These are phyloP conservation scores for Macrotyloma uniflorum DNA, from an alignment of 306 rosid species.

Conservation along the genomic window DNA sequence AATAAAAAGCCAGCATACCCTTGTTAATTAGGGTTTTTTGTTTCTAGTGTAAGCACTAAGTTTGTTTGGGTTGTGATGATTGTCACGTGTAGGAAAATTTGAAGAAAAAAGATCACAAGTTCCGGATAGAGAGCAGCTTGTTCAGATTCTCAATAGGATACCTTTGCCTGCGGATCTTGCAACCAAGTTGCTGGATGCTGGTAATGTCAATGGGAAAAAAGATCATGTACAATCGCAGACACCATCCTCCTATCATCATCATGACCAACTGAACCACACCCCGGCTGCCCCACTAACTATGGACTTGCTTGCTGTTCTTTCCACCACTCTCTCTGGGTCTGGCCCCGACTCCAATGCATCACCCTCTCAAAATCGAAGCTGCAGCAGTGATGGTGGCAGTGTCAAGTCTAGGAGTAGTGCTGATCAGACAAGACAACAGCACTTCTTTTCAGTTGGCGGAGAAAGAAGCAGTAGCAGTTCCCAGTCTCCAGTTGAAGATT, in stretches of 20 bases:
- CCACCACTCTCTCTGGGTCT: constrained; percentile 68
- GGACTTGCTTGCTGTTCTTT: constrained; percentile 81
- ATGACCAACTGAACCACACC: constrained; percentile 57
- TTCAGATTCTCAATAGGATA: constrained; percentile 79
- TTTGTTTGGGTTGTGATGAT: constrained; percentile 15
- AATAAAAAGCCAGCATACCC: not conserved
- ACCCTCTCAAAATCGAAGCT: constrained; percentile 64
- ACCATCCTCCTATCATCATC: constrained; percentile 43
- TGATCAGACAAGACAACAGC: constrained; percentile 44
- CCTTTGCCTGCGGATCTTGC: constrained; percentile 80
- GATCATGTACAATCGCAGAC: constrained; percentile 43
- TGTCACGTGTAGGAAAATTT: constrained; percentile 58
- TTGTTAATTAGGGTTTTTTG: not conserved
- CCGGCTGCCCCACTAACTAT: constrained; percentile 59
- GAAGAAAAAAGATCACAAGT: constrained; percentile 66
- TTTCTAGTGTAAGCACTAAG: constrained; percentile 3
- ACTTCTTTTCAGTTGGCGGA: constrained; percentile 64
- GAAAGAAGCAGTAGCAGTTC: constrained; percentile 86
- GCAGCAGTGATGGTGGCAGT: constrained; percentile 60
- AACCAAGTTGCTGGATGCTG: constrained; percentile 71
- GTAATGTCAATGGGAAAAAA: constrained; percentile 53
- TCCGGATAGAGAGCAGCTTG: constrained; percentile 73
- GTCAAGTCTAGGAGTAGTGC: constrained; percentile 55
- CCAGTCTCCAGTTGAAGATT: constrained; percentile 83
- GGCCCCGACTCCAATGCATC: constrained; percentile 52